phyloP scores from a whole-genome alignment of 2,329 filamentous ascomycete genomes.

The Phaeophleospora eucalypticola region DNA sequence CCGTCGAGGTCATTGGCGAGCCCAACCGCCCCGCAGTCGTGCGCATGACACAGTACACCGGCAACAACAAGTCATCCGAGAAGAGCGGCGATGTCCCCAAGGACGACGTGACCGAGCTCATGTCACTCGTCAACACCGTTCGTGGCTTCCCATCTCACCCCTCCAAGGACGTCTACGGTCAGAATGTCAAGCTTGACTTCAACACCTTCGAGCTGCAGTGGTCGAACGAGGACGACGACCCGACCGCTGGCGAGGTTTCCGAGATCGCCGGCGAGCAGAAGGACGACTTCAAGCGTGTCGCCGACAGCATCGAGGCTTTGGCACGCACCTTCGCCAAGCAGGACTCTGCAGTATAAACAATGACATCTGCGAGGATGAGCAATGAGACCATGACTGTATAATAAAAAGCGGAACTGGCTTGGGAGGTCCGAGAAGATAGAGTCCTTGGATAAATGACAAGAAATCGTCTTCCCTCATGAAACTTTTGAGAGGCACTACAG shows the following conservation, averaged over 20 bases:
- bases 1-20: conserved; percentile 40
- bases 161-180: conserved; percentile 38
- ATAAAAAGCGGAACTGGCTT: too few relatives aligned
- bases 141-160: conserved; percentile 40
- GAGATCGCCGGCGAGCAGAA: conserved; percentile 40
- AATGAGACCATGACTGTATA: conserved; percentile 1
- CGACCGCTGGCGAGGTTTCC: conserved; percentile 28
- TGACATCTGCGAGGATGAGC: neutral
- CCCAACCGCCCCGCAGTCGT: conserved; percentile 38
- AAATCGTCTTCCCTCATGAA: too few relatives aligned
- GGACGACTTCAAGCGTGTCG: conserved; percentile 41
- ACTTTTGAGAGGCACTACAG: too few relatives aligned
- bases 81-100: conserved; percentile 38
- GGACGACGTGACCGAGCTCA: conserved; percentile 41
- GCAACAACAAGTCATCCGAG: conserved; percentile 32
- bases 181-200: conserved; percentile 38
- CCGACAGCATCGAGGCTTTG: conserved; percentile 41
- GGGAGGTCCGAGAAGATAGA: too few relatives aligned
- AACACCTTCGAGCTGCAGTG: conserved; percentile 43
- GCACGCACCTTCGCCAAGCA: conserved; percentile 40
- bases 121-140: conserved; percentile 35
- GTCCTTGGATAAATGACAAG: too few relatives aligned
- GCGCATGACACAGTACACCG: conserved; percentile 31
- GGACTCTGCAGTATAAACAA: conserved; percentile 30
- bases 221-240: conserved; percentile 38